Percentiles rank a stretch among this genome's conserved stretches.
phyloP scores from a whole-genome alignment of 805 yeast genomes.

The Candida manassasensis region DNA sequence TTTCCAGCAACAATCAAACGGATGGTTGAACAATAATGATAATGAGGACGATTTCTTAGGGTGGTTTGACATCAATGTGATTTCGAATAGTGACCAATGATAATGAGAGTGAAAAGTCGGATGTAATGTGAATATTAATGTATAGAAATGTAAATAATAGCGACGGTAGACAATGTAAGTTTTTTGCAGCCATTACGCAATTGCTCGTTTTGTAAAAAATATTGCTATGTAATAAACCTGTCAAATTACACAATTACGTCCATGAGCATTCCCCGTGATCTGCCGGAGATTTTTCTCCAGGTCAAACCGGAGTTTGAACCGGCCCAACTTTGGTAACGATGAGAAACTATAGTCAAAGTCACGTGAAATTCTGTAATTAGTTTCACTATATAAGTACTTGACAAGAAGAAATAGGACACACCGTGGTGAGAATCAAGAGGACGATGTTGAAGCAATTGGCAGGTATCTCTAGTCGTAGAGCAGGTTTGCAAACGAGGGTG shows the following conservation, averaged over 20 bases:
- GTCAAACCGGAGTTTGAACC: too few species aligned
- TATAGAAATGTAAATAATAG: background rate
- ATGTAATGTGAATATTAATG: conserved; percentile 2
- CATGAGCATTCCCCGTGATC: too few species aligned
- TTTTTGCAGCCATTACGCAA: background rate
- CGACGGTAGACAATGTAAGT: background rate
- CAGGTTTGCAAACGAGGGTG: conserved; percentile 2
- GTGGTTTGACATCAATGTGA: conserved; percentile 76
- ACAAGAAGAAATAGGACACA: background rate
- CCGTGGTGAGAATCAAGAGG: background rate
- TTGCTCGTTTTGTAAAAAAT: background rate
- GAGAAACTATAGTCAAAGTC: background rate
- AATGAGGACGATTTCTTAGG: conserved; percentile 84
- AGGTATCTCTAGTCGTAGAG: conserved; percentile 2
- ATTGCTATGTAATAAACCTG: background rate
- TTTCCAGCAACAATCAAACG: conserved; percentile 77
- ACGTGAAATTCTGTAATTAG: conserved; percentile 2
- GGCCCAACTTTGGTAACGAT: background rate
- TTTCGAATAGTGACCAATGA: conserved; percentile 12
- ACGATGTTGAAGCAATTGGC: conserved; percentile 1
- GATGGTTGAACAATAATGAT: conserved; percentile 68
- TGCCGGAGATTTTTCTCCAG: too few species aligned
- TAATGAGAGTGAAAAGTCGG: too few species aligned
- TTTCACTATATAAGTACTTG: background rate
- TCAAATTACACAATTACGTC: background rate